Base-by-base conservation (phyloP, 192 early-diverging fungal species). In the Entomortierella lignicola region DNA sequence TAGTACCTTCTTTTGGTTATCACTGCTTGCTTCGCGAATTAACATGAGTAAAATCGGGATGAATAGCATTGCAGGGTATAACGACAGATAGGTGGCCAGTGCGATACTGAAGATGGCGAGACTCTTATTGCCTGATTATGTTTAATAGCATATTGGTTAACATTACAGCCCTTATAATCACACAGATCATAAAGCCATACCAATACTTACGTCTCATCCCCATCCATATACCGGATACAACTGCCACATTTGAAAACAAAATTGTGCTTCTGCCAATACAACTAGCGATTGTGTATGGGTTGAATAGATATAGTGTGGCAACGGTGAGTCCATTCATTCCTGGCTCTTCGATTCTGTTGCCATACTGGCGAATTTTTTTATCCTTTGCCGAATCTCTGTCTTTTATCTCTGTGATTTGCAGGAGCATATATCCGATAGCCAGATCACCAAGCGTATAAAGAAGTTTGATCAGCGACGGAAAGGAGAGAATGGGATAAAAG, bases 41-140 rank as follows among this genome's bases (percentile, higher is more conserved):
- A 92, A 47, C 29, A 93, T 60, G 2, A 93, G 55, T 0, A 83
- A 52, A 48, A 85, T 72, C 7, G 92, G 92, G 20, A 88, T 84
- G 23, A 94, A 52, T 31, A 98, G 81, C 89, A 98, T 92, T 8
- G 86, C 83, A 18, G 97, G 96, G 81, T 98, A 98, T 44, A 98
- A 72, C 54, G 90, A 90, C 31, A 97, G 83, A 75, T 98, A 98
- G 4, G 93, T 70, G 20, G 96, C 96, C 48, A 93, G 63, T 0
- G 96, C 89, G 2, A 94, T 52, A 71, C 88, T 91, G n/a, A 93
- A 82, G 84, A 95, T 88, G 17, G 93, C 84, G 2, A 79, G 47
- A 27, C 31, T 70, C 51, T 72, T 63, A 15, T 85, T 82, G 55
- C 88, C 93, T 88, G 77, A 34, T 12, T 43, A 37, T 37, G 10